Evolutionary conservation across 495 filamentous ascomycete species (phyloP).

Genomic region (Copromyces sp.): DNA sequence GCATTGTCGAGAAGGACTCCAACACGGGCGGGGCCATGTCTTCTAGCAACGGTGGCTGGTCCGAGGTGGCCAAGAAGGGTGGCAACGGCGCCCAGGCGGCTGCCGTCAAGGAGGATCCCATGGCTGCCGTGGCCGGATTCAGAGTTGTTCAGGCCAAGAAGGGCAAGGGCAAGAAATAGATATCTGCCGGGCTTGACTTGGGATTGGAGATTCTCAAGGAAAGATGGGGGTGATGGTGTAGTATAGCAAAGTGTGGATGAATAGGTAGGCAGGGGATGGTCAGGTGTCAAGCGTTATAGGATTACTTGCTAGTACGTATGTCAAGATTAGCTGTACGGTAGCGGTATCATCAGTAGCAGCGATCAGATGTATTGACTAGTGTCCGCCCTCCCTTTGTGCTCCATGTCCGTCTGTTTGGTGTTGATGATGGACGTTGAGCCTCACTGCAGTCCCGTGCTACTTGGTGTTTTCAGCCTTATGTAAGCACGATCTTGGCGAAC

Average conservation of each 20-base stretch:
- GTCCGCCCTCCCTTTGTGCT: background rate
- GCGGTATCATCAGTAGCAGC: background rate
- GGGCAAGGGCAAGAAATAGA: conserved; percentile 55
- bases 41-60: conserved; percentile 68
- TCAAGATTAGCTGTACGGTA: background rate
- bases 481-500: conserved; percentile 1
- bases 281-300: background rate
- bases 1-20: conserved; percentile 55
- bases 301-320: background rate
- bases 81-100: conserved; percentile 10
- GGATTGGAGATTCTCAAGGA: background rate
- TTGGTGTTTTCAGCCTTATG: conserved; percentile 3
- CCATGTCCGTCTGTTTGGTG: background rate
- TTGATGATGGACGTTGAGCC: background rate
- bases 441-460: too few relatives aligned
- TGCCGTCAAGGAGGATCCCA: conserved; percentile 35
- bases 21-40: conserved; percentile 30
- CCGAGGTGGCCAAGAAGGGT: conserved; percentile 91
- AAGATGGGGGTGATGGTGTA: background rate
- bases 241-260: background rate
- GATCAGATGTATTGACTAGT: background rate
- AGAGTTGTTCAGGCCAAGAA: conserved; percentile 87
- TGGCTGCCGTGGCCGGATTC: conserved; percentile 48
- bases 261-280: background rate
- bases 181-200: background rate